Evolutionary conservation across 73 alveolate species (phyloP), one percentile per base, ranked within the genome.

Genomic region (Tetrahymena elliotti): DNA sequence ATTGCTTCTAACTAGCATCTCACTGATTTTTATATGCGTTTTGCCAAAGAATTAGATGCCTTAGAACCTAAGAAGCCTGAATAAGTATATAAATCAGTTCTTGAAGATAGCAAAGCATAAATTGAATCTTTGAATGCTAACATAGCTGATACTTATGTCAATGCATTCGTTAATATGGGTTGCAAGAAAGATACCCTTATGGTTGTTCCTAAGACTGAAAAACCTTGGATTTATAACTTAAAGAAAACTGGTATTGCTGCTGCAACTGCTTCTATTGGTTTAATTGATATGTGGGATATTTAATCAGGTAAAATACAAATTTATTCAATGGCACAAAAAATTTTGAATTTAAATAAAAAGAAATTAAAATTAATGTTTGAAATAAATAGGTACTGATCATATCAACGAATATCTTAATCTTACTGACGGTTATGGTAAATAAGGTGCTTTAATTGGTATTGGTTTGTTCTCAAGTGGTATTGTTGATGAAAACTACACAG

Each of bases 51-150:
- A 96, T 97, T 99, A 93, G 99, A 99, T 84, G 99, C 98, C 12
- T 88, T 98, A 92, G 99, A 99, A 95, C 99, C 99, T 10, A 99
- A 99, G 94, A 98, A 97, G 92, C 99, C 99, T 7, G 99, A 99
- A 54, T 98, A 99, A 37, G 98, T 99, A 83, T 99, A 98, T 98
- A 99, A 99, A 96, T 97, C 99, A 38, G 99, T 98, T 95, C 95
- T 99, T 93, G 99, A 99, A 95, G 99, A 98, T 93, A 98, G 97
- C 95, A 97, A 97, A 88, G 40, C 94, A 33, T 53, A 54, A 31
- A 93, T 98, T 52, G 99, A 98, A 93, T 96, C 98, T 2, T 97
- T 98, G 24, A 94, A 98, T 97, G 97, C 97, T 92, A 99, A 98
- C 84, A 93, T 99, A 95, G 99, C 99, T 0, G 96, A 98, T 27